Percentiles rank a stretch among this genome's conserved stretches.
Conservation (phyloP, 805 yeast genomes). For the Cyberlindnera lachancei region DNA sequence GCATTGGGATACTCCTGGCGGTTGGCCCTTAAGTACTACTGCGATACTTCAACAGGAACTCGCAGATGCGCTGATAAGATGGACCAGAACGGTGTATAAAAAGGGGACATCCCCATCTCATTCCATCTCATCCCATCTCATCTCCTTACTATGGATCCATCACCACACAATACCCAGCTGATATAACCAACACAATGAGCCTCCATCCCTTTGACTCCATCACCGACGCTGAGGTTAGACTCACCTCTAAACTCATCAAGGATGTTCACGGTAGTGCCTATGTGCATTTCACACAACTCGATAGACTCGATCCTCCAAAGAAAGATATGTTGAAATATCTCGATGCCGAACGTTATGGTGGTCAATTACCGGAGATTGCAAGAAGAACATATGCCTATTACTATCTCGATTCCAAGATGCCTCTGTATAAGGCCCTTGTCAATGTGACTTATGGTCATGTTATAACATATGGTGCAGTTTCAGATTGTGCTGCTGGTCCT, state of each 20-base stretch:
- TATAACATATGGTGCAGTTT: conserved; percentile 46
- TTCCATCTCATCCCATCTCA: too few species aligned
- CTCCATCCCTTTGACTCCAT: conserved; percentile 55
- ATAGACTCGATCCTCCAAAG: conserved; percentile 75
- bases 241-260: conserved; percentile 53
- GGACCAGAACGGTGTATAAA: too few species aligned
- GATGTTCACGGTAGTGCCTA: conserved; percentile 44
- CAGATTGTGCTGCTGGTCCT: conserved; percentile 65
- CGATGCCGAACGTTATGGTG: conserved; percentile 57
- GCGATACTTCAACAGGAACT: too few species aligned
- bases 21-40: too few species aligned
- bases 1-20: too few species aligned
- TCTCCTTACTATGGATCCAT: too few species aligned
- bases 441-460: conserved; percentile 57
- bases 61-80: too few species aligned
- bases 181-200: too few species aligned
- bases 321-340: conserved; percentile 57
- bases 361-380: conserved; percentile 47
- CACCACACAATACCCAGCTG: too few species aligned
- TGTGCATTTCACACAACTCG: conserved; percentile 60
- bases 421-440: conserved; percentile 64
- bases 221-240: conserved; percentile 49
- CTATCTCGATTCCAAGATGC: conserved; percentile 42
- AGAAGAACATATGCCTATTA: conserved; percentile 65
- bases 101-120: too few species aligned